These are phyloP conservation scores for Verticillium nubilum DNA, from an alignment of 2,329 filamentous ascomycete genomes.

Conservation along the genomic window DNA sequence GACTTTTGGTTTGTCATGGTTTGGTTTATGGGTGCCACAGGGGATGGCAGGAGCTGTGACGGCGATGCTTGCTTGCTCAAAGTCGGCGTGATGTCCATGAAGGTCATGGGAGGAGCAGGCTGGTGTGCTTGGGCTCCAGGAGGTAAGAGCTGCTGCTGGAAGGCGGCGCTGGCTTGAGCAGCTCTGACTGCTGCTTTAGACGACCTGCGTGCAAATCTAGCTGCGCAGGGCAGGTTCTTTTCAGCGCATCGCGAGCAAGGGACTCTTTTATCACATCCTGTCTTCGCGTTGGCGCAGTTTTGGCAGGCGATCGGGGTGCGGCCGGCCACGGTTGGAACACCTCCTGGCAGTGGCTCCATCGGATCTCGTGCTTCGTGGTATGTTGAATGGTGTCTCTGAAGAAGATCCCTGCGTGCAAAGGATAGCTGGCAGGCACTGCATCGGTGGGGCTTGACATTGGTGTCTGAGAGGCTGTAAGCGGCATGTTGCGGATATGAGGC, in stretches of 20 bases:
- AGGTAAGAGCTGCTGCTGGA: constrained; percentile 19
- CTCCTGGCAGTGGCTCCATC: constrained; percentile 36
- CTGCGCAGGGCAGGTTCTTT: constrained; percentile 29
- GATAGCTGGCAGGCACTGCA: constrained; percentile 43
- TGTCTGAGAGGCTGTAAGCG: constrained; percentile 31
- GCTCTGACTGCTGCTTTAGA: constrained; percentile 40
- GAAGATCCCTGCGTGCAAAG: constrained; percentile 45
- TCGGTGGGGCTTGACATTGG: constrained; percentile 48
- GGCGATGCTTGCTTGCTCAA: constrained; percentile 16
- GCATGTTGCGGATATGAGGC: neutral
- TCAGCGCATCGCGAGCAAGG: constrained; percentile 32
- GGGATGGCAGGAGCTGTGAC: constrained; percentile 20
- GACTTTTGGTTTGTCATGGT: constrained; percentile 21
- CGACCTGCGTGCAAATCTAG: constrained; percentile 44
- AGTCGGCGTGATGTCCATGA: constrained; percentile 29
- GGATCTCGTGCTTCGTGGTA: constrained; percentile 45
- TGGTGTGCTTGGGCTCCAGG: constrained; percentile 3
- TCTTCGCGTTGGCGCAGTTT: constrained; percentile 31
- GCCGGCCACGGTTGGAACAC: constrained; percentile 32
- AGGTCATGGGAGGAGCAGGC: constrained; percentile 22
- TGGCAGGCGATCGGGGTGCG: constrained; percentile 33
- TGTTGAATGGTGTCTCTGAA: constrained; percentile 44
- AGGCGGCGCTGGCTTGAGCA: constrained; percentile 31
- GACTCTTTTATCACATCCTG: constrained; percentile 30
- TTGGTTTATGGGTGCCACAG: constrained; percentile 24